Conservation (phyloP, 2,329 filamentous ascomycete species). For the Fusarium euwallaceae region DNA sequence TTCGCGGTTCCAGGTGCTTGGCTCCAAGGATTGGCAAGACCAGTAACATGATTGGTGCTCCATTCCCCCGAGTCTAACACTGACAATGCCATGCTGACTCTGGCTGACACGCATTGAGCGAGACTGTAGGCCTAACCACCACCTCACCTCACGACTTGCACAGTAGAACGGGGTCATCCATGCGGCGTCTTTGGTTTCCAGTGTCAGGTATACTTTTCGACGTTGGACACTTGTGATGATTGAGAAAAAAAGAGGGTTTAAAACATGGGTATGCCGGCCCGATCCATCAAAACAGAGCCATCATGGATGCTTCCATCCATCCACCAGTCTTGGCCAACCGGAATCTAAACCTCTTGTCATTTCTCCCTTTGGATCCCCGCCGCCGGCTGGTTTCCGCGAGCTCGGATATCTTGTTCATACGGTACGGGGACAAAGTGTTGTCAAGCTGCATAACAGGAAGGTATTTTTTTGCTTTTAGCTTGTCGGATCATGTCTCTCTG, state of each 20-base stretch:
- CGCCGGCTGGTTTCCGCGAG: conserved; percentile 13
- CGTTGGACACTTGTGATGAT: background rate
- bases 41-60: conserved; percentile 17
- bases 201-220: background rate
- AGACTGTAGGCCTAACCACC: background rate
- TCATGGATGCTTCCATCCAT: conserved; percentile 5
- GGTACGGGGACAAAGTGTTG: background rate
- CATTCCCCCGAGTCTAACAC: background rate
- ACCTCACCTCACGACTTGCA: background rate
- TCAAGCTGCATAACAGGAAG: background rate
- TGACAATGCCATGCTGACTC: conserved; percentile 1
- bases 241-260: background rate
- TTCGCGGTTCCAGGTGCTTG: background rate
- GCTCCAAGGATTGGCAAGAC: conserved; percentile 24
- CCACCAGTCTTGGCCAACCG: conserved; percentile 17
- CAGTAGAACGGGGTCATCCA: background rate
- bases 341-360: conserved; percentile 7
- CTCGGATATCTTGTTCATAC: conserved; percentile 23
- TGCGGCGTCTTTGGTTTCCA: background rate
- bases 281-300: background rate
- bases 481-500: conserved; percentile 8
- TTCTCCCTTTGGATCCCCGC: conserved; percentile 16
- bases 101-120: background rate
- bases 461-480: background rate
- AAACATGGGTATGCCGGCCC: conserved; percentile 10